Evolutionary conservation across 2,329 filamentous ascomycete species (phyloP).

Genomic region (Arthrobotrys entomopaga): DNA sequence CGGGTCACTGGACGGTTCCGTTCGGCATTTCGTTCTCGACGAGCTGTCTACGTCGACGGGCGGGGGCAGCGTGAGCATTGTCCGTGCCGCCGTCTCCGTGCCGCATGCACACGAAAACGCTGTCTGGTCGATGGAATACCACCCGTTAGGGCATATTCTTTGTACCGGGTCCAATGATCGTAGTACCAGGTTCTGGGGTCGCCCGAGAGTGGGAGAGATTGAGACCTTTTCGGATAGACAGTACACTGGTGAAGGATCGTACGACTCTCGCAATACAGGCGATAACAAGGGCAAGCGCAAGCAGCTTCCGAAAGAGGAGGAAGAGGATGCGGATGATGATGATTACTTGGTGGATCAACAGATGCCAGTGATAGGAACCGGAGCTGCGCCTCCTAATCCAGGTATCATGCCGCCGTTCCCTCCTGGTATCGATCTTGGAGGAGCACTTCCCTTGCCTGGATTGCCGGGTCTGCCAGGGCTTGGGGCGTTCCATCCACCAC

Average conservation of each 20-base stretch:
- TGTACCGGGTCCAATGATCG: constrained; percentile 96
- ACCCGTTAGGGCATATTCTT: constrained; percentile 92
- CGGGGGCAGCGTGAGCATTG: constrained; percentile 82
- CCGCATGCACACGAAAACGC: constrained; percentile 91
- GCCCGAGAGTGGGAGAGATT: constrained; percentile 86
- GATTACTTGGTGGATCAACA: constrained; percentile 93
- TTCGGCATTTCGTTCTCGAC: constrained; percentile 95
- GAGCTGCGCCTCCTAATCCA: constrained; percentile 36
- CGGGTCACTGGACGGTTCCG: constrained; percentile 85
- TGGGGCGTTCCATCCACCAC: constrained; percentile 39
- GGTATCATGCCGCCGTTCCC: constrained; percentile 33
- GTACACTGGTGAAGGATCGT: constrained; percentile 92
- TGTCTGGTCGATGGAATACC: constrained; percentile 98
- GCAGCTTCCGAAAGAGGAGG: constrained; percentile 72
- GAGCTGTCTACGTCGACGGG: constrained; percentile 83
- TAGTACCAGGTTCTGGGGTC: constrained; percentile 96
- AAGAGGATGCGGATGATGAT: constrained; percentile 93
- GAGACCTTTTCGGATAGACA: constrained; percentile 88
- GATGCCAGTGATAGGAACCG: constrained; percentile 67
- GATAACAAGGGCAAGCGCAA: constrained; percentile 76
- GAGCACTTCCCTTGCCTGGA: constrained; percentile 38
- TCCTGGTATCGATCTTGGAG: constrained; percentile 45
- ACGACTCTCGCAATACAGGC: constrained; percentile 87
- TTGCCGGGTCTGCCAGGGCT: constrained; percentile 45
- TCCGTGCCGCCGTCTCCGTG: constrained; percentile 88